Evolutionary conservation across 192 early-diverging fungal species (phyloP), one percentile per base, ranked within the genome.

Genomic region (Coemansia sp.): DNA sequence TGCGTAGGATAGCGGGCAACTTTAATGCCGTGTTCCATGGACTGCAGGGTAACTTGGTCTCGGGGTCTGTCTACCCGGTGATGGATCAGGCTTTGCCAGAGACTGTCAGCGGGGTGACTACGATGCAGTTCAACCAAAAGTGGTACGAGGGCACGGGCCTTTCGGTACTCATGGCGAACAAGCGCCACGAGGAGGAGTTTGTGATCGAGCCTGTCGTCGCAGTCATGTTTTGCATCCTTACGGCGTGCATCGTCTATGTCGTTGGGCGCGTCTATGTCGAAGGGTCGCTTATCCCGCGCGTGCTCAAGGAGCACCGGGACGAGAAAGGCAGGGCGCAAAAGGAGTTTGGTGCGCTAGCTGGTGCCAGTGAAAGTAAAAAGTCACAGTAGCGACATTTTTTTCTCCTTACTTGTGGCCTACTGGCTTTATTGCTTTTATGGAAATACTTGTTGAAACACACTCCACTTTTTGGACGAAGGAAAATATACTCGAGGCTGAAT

Each of bases 211-310:
- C 80, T 7, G 62, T 83, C 11, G 75, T 83, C 35, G 75, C 75
- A 1, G 18, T 75, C 10, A 77, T 83, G 80, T 77, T 77, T 28
- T 83, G 80, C 37, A 58, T 83, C 18, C 75, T 83, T 11, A 72
- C 80, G 25, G 80, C 75, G 1, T 77, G 74, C 25, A 43, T 65
- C 12, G 75, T 83, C 2, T 83, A 83, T 50, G 75, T 83, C 12
- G 72, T 69, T 12, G 80, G 80, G n/a, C 71, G 80, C 2, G 80
- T 77, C 6, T 83, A 83, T 42, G 75, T 77, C 33, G 80, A 83
- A 34, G 61, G 80, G 5, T 69, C 68, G 31, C 64, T 83, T 58
- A 74, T 83, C 14, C 80, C 80, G 14, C 68, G 53, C 13, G 52
- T 45, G 1, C 25, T 66, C 16, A 65, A 65, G 60, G 31, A 62